Evolutionary conservation across 2,329 filamentous ascomycete species (phyloP), one percentile per base, ranked within the genome.

Genomic region (Boeremia lycopersici): DNA sequence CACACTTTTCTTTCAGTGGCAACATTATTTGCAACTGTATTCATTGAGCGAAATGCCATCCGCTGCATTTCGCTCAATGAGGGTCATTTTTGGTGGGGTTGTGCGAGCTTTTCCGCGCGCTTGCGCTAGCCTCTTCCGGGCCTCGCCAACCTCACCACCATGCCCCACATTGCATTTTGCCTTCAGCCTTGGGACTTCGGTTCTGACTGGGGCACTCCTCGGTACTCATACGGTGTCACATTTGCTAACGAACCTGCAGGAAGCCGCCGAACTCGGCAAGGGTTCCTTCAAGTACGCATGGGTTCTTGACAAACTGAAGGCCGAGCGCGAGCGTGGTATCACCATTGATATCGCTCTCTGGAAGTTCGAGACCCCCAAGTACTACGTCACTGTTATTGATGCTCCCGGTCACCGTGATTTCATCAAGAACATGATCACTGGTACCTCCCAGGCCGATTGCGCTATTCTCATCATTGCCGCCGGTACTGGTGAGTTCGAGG

Each of bases 401-500:
- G 95, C 95, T 81, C 95, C 95, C 77, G 95, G 95, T 84, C 95
- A 99, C 85, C 93, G 95, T 95, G 95, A 99, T 80, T 99, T 98
- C 88, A 98, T 99, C 91, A 99, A 99, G 93, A 99, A 98, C 93
- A 99, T 99, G 95, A 99, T 99, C 83, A 98, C 95, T 89, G 95
- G 95, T 93, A 98, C 95, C 79, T 99, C 95, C 82, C 95, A 98
- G 90, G 95, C 95, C 76, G 95, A 99, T 80, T 98, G 95, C 85
- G 95, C 95, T 78, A 91, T 99, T 82, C 93, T 99, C 86, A 98
- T 99, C 85, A 99, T 99, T 84, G 95, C 93, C 76, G 92, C 95
- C 78, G 95, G 95, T 87, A 96, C 92, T 91, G 95, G 95, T 97
- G 95, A 99, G 89, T 99, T 99, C 89, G 95, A 99, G 89, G 95